Percentiles rank a stretch among this genome's conserved stretches.
Conservation (phyloP, 2,329 filamentous ascomycete species). For the Pestalotiopsis sp. region DNA sequence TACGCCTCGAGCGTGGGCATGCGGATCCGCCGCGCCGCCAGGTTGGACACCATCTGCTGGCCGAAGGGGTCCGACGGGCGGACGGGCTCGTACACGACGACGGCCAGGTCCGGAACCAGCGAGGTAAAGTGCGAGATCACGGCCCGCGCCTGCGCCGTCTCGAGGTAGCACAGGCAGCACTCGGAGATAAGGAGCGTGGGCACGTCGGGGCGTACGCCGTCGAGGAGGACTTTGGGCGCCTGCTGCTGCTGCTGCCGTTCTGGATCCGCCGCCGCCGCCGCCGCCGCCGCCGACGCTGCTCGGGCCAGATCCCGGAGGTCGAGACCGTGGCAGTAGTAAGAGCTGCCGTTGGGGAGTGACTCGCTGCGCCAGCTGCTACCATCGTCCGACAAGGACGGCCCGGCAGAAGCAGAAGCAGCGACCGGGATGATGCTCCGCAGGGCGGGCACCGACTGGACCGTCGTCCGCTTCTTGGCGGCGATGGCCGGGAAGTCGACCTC, state of each 20-base stretch:
- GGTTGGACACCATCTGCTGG: conserved; percentile 87
- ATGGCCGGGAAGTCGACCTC: conserved; percentile 88
- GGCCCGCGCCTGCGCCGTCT: conserved; percentile 62
- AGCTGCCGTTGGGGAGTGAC: conserved; percentile 38
- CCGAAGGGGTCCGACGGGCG: conserved; percentile 85
- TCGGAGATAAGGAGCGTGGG: conserved; percentile 91
- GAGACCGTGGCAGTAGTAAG: conserved; percentile 63
- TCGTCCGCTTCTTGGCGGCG: conserved; percentile 66
- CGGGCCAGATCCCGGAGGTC: conserved; percentile 68
- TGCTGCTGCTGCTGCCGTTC: conserved; percentile 14
- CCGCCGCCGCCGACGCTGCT: conserved; percentile 18
- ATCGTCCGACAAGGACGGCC: neutral
- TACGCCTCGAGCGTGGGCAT: conserved; percentile 83
- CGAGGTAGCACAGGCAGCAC: conserved; percentile 92
- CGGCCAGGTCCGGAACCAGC: conserved; percentile 49
- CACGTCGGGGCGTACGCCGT: conserved; percentile 54
- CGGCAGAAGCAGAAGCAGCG: too few relatives aligned
- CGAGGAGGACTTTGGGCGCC: neutral
- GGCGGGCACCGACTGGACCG: conserved; percentile 48
- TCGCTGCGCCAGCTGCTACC: conserved; percentile 46
- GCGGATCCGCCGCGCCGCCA: conserved; percentile 78
- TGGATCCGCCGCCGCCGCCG: conserved; percentile 27
- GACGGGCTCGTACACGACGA: conserved; percentile 90
- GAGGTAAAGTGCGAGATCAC: conserved; percentile 69
- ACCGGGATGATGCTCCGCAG: conserved; percentile 42